These are phyloP conservation scores for Colletotrichum spaethianum DNA, from an alignment of 2,329 filamentous ascomycete genomes.

Conservation along the genomic window DNA sequence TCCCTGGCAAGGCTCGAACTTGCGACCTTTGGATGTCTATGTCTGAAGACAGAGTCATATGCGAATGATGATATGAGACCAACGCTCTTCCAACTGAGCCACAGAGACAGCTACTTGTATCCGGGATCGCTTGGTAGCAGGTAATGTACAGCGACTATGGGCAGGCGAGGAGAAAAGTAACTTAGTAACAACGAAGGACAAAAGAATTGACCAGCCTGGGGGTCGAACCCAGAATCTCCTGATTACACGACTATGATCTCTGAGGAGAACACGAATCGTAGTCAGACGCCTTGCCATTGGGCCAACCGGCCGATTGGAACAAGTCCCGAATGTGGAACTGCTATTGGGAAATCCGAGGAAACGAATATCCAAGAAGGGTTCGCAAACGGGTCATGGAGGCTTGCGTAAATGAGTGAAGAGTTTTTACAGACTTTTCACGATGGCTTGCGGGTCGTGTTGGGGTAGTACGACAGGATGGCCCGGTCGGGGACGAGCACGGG, in stretches of 20 bases:
- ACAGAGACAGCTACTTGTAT: neutral
- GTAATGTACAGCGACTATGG: neutral
- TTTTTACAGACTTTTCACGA: conserved; percentile 11
- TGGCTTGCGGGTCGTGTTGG: neutral
- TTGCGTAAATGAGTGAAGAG: neutral
- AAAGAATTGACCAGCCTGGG: conserved; percentile 40
- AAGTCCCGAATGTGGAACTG: neutral
- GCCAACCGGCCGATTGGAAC: conserved; percentile 45
- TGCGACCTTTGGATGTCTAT: conserved; percentile 33
- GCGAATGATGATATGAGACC: neutral
- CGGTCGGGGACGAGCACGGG: conserved; percentile 6
- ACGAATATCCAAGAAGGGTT: neutral
- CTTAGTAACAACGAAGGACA: neutral
- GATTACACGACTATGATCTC: conserved; percentile 14
- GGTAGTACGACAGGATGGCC: neutral
- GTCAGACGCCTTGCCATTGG: conserved; percentile 61
- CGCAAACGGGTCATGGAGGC: no score
- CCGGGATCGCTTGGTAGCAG: accelerated
- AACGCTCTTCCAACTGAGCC: conserved; percentile 24
- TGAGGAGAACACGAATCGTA: conserved; percentile 46
- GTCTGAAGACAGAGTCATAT: conserved; percentile 9
- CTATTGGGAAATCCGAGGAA: accelerated
- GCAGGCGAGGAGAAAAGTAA: neutral
- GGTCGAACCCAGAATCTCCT: conserved; percentile 43
- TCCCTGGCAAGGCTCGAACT: conserved; percentile 33